A percentile compares a stretch with the other conserved stretches of the same genome.
These are phyloP conservation scores for Tieghemostelium lacteum DNA, from an alignment of 78 protist species.

Conservation along the genomic window DNA sequence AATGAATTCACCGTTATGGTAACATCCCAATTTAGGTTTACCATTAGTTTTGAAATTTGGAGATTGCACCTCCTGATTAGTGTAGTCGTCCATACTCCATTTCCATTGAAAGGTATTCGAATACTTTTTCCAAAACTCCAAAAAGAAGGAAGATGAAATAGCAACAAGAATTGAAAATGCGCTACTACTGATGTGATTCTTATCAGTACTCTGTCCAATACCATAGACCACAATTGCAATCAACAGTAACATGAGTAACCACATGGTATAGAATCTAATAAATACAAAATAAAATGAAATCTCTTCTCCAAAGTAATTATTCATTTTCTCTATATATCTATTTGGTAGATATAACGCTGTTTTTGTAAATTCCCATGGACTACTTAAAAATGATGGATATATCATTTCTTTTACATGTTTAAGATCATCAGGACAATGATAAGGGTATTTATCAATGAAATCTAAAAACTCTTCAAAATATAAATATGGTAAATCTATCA, in stretches of 20 bases:
- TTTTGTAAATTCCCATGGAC: not conserved
- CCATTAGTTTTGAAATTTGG: conserved; percentile 21
- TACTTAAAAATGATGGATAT: not conserved
- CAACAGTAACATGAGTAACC: conserved; percentile 4
- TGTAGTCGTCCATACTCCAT: conserved; percentile 35
- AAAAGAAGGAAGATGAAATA: conserved; percentile 34
- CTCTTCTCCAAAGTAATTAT: conserved; percentile 55
- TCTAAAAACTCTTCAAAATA: not conserved
- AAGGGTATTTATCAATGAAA: conserved; percentile 27
- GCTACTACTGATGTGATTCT: conserved; percentile 3
- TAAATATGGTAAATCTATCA: not conserved
- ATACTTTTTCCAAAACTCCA: conserved; percentile 54
- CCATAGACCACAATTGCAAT: conserved; percentile 1
- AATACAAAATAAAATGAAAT: conserved; percentile 46
- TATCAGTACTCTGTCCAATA: not conserved
- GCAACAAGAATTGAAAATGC: conserved; percentile 15
- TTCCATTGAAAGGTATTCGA: conserved; percentile 13
- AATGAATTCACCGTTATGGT: conserved; percentile 5
- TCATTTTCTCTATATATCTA: not conserved
- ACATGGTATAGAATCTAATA: conserved; percentile 25
- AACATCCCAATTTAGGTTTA: not conserved
- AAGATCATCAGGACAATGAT: not conserved
- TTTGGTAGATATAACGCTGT: not conserved
- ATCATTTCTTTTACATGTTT: not conserved
- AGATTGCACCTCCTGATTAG: conserved; percentile 1